These are phyloP conservation scores for Plasmodium vivax DNA, from an alignment of 169 alveolate genomes.

Conservation along the genomic window DNA sequence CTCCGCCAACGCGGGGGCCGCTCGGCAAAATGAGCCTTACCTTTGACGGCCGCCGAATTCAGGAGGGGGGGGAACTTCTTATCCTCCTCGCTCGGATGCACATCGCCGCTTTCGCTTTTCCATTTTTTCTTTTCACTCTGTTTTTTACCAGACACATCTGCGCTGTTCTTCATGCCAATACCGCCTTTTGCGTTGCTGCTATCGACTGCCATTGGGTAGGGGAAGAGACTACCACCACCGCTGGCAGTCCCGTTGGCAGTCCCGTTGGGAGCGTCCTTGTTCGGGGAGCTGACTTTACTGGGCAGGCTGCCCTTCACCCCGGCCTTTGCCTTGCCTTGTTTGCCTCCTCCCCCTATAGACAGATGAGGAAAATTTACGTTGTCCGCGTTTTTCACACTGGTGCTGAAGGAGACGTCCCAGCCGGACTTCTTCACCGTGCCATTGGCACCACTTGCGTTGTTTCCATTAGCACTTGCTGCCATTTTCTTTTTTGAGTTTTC, in stretches of 20 bases:
- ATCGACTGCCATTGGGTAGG: not conserved
- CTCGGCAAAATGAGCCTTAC: not conserved
- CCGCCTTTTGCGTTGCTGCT: not conserved
- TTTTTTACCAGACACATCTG: not conserved
- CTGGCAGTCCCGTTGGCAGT: not conserved
- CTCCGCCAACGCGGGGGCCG: not conserved
- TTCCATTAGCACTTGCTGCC: not conserved
- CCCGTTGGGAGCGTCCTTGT: not conserved
- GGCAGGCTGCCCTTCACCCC: not conserved
- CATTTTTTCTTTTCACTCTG: conserved; percentile 26
- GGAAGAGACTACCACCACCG: not conserved
- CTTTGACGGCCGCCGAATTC: conserved; percentile 7
- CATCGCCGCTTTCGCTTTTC: conserved; percentile 35
- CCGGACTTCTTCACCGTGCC: conserved; percentile 18
- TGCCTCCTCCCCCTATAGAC: conserved; percentile 11
- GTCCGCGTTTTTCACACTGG: conserved; percentile 37
- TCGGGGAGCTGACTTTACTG: not conserved
- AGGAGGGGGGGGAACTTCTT: conserved; percentile 49
- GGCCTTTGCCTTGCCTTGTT: conserved; percentile 11
- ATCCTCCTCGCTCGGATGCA: not conserved
- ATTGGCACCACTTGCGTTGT: conserved; percentile 1
- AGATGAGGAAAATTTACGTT: conserved; percentile 36
- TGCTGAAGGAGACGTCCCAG: conserved; percentile 25
- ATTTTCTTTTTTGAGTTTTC: conserved; percentile 41
- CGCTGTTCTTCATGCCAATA: not conserved